Evolutionary conservation across 1,284 basidiomycete genomes (phyloP), one percentile per base, ranked within the genome.

Genomic region (Malassezia sp.): DNA sequence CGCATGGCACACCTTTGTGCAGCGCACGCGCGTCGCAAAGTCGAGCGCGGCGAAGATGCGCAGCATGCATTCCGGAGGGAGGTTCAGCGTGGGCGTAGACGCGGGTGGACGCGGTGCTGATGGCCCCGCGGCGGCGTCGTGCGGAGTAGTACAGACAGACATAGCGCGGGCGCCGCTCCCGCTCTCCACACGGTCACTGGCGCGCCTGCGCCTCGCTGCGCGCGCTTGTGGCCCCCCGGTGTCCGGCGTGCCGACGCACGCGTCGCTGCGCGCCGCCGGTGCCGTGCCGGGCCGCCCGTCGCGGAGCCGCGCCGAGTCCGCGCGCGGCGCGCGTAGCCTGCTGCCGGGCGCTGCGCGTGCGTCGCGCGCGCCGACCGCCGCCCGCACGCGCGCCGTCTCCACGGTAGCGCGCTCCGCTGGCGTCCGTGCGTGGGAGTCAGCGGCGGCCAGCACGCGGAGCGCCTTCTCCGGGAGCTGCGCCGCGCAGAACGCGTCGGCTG

Each of bases 41-140:
- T 43, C 37, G 10, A 50, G 48, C 21, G 29, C 22, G 3, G 23
- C 17, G 20, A 44, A 27, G 7, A 50, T 33, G 17, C 22, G 36
- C 5, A 50, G n/a, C 14, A 45, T 3, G 17, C 29, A 5, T 21
- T 50, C 48, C 5, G 29, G 20, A 11, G 47, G 47, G 15, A 49
- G 27, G n/a, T n/a, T n/a, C n/a, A n/a, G n/a, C n/a, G n/a, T n/a
- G n/a, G n/a, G n/a, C n/a, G n/a, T n/a, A n/a, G n/a, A n/a, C n/a
- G n/a, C n/a, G n/a, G n/a, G n/a, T n/a, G n/a, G n/a, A n/a, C n/a
- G n/a, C n/a, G n/a, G n/a, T n/a, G n/a, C n/a, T n/a, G n/a, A n/a
- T n/a, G n/a, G n/a, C n/a, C n/a, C n/a, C n/a, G n/a, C n/a, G n/a
- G n/a, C n/a, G n/a, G n/a, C n/a, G n/a, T n/a, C n/a, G n/a, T n/a